phyloP scores from a whole-genome alignment of 805 yeast genomes.

The Jamesozyma rosinii region DNA sequence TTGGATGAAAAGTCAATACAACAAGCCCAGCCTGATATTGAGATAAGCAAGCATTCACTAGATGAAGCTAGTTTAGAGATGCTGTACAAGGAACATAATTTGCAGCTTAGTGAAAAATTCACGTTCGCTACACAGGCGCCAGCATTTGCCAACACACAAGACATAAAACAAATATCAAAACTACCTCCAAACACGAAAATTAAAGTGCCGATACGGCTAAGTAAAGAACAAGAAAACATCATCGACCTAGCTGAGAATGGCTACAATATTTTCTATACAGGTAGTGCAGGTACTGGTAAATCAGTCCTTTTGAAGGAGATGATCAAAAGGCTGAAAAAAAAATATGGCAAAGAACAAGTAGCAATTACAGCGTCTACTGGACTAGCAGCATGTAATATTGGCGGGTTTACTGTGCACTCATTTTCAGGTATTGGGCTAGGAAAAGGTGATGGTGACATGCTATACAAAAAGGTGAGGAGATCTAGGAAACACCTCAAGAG shows the following conservation, averaged over 20 bases:
- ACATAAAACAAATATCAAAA: constrained; percentile 10
- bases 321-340: constrained; percentile 42
- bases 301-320: constrained; percentile 69
- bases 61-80: constrained; percentile 7
- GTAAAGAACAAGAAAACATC: constrained; percentile 58
- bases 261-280: constrained; percentile 76
- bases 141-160: constrained; percentile 5
- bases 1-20: constrained; percentile 8
- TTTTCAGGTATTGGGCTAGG: constrained; percentile 75
- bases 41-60: background rate
- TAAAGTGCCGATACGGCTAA: constrained; percentile 30
- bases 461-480: constrained; percentile 46
- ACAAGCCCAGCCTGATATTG: constrained; percentile 2
- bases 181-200: constrained; percentile 19
- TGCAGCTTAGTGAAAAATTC: constrained; percentile 21
- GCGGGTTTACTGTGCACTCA: constrained; percentile 70
- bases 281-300: constrained; percentile 98
- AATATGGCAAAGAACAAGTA: constrained; percentile 42
- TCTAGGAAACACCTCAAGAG: constrained; percentile 40
- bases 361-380: constrained; percentile 84
- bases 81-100: constrained; percentile 6
- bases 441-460: constrained; percentile 37
- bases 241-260: constrained; percentile 57
- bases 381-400: constrained; percentile 71
- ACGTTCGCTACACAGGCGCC: constrained; percentile 28